phyloP scores from a whole-genome alignment of 208 protist genomes.

The Herpetomonas tarakana region DNA sequence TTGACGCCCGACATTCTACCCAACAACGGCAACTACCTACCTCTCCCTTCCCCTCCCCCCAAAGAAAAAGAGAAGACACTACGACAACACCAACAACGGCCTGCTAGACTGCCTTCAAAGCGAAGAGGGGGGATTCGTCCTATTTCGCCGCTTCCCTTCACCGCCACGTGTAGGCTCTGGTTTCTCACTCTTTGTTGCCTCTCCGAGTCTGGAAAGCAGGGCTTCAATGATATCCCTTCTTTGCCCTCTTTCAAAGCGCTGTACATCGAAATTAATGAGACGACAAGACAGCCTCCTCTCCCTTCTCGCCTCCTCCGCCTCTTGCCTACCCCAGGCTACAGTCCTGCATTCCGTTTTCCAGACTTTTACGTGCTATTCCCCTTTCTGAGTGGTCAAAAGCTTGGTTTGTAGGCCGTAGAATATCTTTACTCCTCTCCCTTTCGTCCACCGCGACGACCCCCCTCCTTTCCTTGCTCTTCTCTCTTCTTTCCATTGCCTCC shows the following conservation, averaged over 20 bases:
- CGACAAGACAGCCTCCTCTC: neutral
- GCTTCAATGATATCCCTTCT: slow-evolving; percentile 1
- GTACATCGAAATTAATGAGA: no score
- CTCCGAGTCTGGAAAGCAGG: neutral
- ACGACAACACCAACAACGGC: no score
- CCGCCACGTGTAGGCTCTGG: neutral
- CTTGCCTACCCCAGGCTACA: neutral
- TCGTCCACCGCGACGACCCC: neutral
- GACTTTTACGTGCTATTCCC: no score
- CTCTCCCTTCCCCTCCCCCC: neutral
- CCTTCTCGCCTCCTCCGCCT: neutral
- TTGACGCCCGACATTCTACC: no score
- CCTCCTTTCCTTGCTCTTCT: neutral
- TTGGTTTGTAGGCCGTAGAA: no score
- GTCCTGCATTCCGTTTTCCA: neutral
- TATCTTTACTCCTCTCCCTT: no score
- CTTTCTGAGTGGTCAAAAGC: no score
- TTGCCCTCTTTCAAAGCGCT: slow-evolving; percentile 1
- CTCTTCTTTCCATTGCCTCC: slow-evolving; percentile 1
- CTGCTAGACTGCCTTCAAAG: no score
- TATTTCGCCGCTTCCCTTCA: neutral
- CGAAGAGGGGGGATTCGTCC: no score
- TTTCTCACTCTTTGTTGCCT: slow-evolving; percentile 6
- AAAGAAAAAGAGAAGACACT: neutral
- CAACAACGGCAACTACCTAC: no score